A percentile compares a stretch with the other conserved stretches of the same genome.
Evolutionary conservation across 495 filamentous ascomycete genomes (phyloP).

Genomic region (Wilcoxina mikolae): DNA sequence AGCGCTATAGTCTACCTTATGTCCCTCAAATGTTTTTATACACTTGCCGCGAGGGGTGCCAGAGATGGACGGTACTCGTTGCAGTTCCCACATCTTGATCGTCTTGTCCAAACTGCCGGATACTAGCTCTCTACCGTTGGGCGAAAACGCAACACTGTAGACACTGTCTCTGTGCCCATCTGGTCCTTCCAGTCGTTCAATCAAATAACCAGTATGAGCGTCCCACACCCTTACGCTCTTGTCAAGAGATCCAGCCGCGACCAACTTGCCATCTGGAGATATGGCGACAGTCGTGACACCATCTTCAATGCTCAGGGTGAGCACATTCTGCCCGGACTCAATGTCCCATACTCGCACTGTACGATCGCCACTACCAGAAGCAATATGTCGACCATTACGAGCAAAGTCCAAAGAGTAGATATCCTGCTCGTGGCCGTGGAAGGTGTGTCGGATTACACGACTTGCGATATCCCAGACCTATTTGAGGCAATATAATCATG

Average conservation of each 20-base stretch:
- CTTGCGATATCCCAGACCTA: slow-evolving; percentile 79
- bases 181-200: slow-evolving; percentile 69
- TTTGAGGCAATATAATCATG: too few relatives aligned
- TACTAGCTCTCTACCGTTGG: slow-evolving; percentile 73
- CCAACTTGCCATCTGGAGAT: slow-evolving; percentile 72
- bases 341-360: slow-evolving; percentile 86
- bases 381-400: slow-evolving; percentile 72
- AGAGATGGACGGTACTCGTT: slow-evolving; percentile 43
- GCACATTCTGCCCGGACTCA: slow-evolving; percentile 53
- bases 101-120: slow-evolving; percentile 85
- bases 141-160: slow-evolving; percentile 84
- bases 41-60: slow-evolving; percentile 64
- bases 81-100: slow-evolving; percentile 89
- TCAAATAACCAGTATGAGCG: slow-evolving; percentile 58
- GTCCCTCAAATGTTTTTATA: slow-evolving; percentile 78
- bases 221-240: slow-evolving; percentile 90
- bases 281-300: slow-evolving; percentile 86
- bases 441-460: slow-evolving; percentile 64
- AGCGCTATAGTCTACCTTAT: slow-evolving; percentile 54
- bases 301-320: slow-evolving; percentile 73
- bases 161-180: slow-evolving; percentile 86
- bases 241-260: slow-evolving; percentile 75
- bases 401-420: slow-evolving; percentile 90
- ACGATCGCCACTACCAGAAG: slow-evolving; percentile 74
- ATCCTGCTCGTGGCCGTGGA: slow-evolving; percentile 77